Percentiles rank a stretch among this genome's conserved stretches.
These are phyloP conservation scores for Chaetomium fimeti DNA, from an alignment of 495 filamentous ascomycete species.

Conservation along the genomic window DNA sequence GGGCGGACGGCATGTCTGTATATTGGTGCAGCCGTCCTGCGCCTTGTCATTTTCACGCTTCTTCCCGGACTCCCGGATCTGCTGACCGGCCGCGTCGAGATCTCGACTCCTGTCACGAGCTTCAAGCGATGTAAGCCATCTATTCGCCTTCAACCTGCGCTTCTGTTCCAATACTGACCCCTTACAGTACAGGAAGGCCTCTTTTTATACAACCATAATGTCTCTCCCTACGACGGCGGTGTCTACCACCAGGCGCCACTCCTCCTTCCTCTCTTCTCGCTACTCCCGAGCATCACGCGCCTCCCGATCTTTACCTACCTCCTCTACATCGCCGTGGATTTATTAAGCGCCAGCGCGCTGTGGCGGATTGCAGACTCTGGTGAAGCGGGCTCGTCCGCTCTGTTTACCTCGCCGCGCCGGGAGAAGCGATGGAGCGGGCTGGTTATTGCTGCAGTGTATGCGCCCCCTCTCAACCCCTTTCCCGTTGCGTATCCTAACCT, in stretches of 20 bases:
- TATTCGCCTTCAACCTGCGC: background rate
- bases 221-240: conserved; percentile 95
- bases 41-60: conserved; percentile 72
- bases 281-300: conserved; percentile 66
- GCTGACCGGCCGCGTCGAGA: conserved; percentile 86
- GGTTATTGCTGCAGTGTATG: conserved; percentile 75
- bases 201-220: conserved; percentile 92
- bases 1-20: conserved; percentile 73
- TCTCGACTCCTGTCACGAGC: conserved; percentile 94
- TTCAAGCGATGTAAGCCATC: conserved; percentile 82
- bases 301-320: conserved; percentile 71
- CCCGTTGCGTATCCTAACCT: conserved; percentile 1
- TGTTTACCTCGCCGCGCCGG: conserved; percentile 75
- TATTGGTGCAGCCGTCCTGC: conserved; percentile 69
- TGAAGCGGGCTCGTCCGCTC: conserved; percentile 65
- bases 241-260: conserved; percentile 97
- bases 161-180: background rate
- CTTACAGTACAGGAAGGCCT: conserved; percentile 88
- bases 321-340: conserved; percentile 78
- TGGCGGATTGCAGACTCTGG: conserved; percentile 79
- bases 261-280: conserved; percentile 83
- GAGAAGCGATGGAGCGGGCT: conserved; percentile 73
- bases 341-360: conserved; percentile 80
- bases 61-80: conserved; percentile 85
- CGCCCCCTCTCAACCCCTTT: background rate